phyloP scores from a whole-genome alignment of 345 rosid species.

The Erodium maritimum region DNA sequence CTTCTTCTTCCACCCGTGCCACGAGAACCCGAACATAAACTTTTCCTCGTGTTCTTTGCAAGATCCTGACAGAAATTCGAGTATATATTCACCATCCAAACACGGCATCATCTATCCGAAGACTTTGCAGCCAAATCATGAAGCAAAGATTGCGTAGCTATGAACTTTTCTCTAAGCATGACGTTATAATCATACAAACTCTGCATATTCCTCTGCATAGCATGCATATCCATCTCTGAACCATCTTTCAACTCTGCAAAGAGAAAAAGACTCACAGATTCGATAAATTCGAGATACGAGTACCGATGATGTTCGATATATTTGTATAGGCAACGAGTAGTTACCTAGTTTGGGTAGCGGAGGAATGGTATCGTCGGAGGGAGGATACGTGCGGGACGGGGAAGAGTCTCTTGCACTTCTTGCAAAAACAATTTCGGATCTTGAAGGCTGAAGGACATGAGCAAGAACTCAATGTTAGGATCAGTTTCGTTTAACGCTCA shows the following conservation, averaged over 20 bases:
- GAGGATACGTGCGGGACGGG: slow-evolving; percentile 8
- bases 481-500: not conserved
- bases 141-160: slow-evolving; percentile 44
- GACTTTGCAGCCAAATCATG: slow-evolving; percentile 24
- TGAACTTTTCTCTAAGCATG: slow-evolving; percentile 52
- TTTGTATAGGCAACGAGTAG: no score
- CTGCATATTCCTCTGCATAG: slow-evolving; percentile 50
- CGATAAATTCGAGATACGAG: no score
- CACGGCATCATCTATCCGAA: not conserved
- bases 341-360: slow-evolving; percentile 58
- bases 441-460: slow-evolving; percentile 18
- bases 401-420: slow-evolving; percentile 11
- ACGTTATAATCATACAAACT: slow-evolving; percentile 61
- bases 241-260: slow-evolving; percentile 48
- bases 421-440: slow-evolving; percentile 4
- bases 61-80: not conserved
- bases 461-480: not conserved
- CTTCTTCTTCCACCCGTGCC: not conserved
- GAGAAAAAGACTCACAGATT: slow-evolving; percentile 4
- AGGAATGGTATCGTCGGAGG: slow-evolving; percentile 28
- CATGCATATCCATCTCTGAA: slow-evolving; percentile 45
- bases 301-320: no score
- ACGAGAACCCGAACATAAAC: not conserved
- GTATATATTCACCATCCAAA: no score
- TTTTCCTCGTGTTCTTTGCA: no score